Conservation (phyloP, 768 basidiomycete species). For the Phlebiopsis flavidoalba region DNA sequence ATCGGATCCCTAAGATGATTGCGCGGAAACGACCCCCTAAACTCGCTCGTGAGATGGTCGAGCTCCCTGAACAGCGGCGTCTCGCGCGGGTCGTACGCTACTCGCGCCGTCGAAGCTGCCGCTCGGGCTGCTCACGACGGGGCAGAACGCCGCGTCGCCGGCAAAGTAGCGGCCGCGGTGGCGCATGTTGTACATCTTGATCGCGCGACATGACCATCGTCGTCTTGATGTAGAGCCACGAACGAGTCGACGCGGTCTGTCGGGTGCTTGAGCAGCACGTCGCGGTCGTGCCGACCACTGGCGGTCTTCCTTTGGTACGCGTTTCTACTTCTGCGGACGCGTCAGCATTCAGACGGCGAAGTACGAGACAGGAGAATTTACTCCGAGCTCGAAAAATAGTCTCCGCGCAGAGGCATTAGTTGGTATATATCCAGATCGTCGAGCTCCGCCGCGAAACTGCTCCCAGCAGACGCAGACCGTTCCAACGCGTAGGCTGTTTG, state of each 20-base stretch:
- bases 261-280: slow-evolving; percentile 58
- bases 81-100: slow-evolving; percentile 48
- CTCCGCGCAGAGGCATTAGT: slow-evolving; percentile 56
- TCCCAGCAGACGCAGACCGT: slow-evolving; percentile 60
- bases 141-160: slow-evolving; percentile 48
- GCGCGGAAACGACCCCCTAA: slow-evolving; percentile 53
- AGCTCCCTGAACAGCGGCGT: slow-evolving; percentile 61
- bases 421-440: slow-evolving; percentile 76
- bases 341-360: slow-evolving; percentile 10
- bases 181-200: slow-evolving; percentile 65
- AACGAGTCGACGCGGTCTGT: slow-evolving; percentile 66
- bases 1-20: slow-evolving; percentile 54
- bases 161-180: slow-evolving; percentile 59
- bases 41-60: slow-evolving; percentile 49
- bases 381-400: slow-evolving; percentile 60
- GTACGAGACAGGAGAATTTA: slow-evolving; percentile 34
- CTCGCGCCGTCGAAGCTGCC: slow-evolving; percentile 1
- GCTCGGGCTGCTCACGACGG: slow-evolving; percentile 11
- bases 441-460: slow-evolving; percentile 66
- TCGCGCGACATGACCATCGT: slow-evolving; percentile 55
- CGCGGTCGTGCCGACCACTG: slow-evolving; percentile 64
- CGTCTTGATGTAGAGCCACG: slow-evolving; percentile 64
- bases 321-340: slow-evolving; percentile 1
- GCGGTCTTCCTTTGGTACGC: slow-evolving; percentile 31
- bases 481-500: slow-evolving; percentile 60